These are phyloP conservation scores for Sugiyamaella xylanicola DNA, from an alignment of 1,139 yeast species.

Conservation along the genomic window DNA sequence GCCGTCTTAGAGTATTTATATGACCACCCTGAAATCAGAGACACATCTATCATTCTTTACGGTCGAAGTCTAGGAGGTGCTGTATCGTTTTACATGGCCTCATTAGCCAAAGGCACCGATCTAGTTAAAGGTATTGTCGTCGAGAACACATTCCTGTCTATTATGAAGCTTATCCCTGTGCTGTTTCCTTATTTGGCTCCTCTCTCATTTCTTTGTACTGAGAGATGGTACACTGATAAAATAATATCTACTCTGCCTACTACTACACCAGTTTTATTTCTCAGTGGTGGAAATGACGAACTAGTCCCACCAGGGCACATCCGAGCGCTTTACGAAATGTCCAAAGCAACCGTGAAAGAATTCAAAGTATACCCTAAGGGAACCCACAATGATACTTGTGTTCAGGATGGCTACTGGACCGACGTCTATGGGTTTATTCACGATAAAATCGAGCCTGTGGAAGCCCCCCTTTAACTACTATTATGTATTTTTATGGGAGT, in stretches of 20 bases:
- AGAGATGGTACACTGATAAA: conserved; percentile 78
- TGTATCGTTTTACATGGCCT: conserved; percentile 80
- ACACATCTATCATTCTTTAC: conserved; percentile 65
- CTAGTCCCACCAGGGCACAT: conserved; percentile 89
- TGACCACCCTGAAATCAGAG: conserved; percentile 53
- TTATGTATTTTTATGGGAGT: no score
- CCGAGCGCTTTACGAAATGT: conserved; percentile 55
- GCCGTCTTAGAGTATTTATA: conserved; percentile 64
- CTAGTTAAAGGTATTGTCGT: conserved; percentile 64
- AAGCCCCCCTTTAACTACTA: conserved; percentile 14
- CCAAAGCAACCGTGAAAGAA: conserved; percentile 33
- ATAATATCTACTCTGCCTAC: conserved; percentile 57
- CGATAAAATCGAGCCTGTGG: conserved; percentile 43
- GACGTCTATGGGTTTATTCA: conserved; percentile 58
- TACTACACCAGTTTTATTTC: conserved; percentile 64
- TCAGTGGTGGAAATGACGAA: conserved; percentile 80
- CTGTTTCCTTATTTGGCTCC: conserved; percentile 69
- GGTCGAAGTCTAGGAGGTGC: conserved; percentile 97
- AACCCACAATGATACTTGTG: conserved; percentile 77
- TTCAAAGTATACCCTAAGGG: conserved; percentile 60
- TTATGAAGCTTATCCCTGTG: conserved; percentile 80
- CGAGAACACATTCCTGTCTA: conserved; percentile 84
- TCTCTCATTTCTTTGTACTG: conserved; percentile 66
- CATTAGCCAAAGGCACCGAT: conserved; percentile 48
- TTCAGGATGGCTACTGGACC: conserved; percentile 76